Evolutionary conservation across 1,284 basidiomycete genomes (phyloP).

Genomic region (Apiotrichum akiyoshidainum): DNA sequence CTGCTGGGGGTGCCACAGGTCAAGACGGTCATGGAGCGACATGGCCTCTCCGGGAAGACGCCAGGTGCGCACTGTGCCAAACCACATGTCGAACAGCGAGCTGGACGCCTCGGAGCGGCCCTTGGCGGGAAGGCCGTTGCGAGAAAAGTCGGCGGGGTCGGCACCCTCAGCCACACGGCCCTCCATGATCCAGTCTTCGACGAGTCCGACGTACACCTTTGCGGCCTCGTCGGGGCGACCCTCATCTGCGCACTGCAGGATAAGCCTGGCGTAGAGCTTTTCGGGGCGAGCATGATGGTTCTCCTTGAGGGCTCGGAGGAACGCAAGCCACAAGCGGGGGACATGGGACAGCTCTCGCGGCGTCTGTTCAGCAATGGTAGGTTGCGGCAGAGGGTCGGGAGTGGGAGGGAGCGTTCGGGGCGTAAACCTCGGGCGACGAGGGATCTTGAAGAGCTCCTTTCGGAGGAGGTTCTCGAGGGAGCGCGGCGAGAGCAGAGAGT

Average conservation of each 20-base stretch:
- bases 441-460: not conserved
- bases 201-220: constrained; percentile 45
- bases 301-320: constrained; percentile 32
- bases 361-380: constrained; percentile 23
- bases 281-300: constrained; percentile 33
- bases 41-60: constrained; percentile 47
- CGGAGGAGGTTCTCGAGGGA: constrained; percentile 6
- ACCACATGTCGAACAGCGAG: constrained; percentile 36
- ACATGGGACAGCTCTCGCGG: not conserved
- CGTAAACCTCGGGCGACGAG: not conserved
- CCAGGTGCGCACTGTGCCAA: constrained; percentile 47
- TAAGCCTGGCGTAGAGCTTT: constrained; percentile 32
- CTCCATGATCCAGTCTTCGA: constrained; percentile 52
- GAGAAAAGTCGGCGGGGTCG: constrained; percentile 38
- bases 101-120: not conserved
- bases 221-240: constrained; percentile 41
- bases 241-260: constrained; percentile 30
- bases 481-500: constrained; percentile 1
- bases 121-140: constrained; percentile 20
- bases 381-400: constrained; percentile 6
- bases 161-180: constrained; percentile 47
- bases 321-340: constrained; percentile 7
- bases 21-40: constrained; percentile 45
- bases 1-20: constrained; percentile 49
- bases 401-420: not conserved